phyloP scores from a whole-genome alignment of 352 stramenopile species.

The Phytophthora pseudosyringae region DNA sequence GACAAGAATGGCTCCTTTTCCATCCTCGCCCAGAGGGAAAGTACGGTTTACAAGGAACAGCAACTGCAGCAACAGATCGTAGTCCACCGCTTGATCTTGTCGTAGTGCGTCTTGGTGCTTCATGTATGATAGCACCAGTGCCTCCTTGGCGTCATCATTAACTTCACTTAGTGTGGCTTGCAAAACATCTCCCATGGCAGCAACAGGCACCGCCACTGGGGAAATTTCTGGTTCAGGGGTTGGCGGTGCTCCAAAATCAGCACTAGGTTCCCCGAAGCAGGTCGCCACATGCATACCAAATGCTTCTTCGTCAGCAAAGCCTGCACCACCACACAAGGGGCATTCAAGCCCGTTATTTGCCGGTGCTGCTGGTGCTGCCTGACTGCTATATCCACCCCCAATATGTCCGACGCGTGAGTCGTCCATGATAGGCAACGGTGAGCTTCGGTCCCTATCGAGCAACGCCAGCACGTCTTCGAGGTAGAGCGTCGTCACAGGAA shows the following conservation, averaged over 20 bases:
- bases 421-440: slow-evolving; percentile 38
- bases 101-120: slow-evolving; percentile 65
- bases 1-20: slow-evolving; percentile 81
- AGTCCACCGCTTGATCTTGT: slow-evolving; percentile 75
- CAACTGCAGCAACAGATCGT: slow-evolving; percentile 69
- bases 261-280: slow-evolving; percentile 68
- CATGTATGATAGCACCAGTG: slow-evolving; percentile 59
- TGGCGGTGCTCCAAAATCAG: slow-evolving; percentile 13
- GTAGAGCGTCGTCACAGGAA: slow-evolving; percentile 93
- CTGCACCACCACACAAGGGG: slow-evolving; percentile 76
- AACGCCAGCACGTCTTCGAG: slow-evolving; percentile 87
- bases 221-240: slow-evolving; percentile 17
- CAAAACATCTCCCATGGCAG: slow-evolving; percentile 46
- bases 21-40: slow-evolving; percentile 54
- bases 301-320: slow-evolving; percentile 82
- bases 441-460: slow-evolving; percentile 42
- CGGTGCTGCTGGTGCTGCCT: background rate
- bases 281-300: slow-evolving; percentile 89
- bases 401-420: slow-evolving; percentile 19
- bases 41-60: slow-evolving; percentile 66
- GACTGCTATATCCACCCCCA: slow-evolving; percentile 5
- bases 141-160: slow-evolving; percentile 41
- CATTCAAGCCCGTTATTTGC: slow-evolving; percentile 59
- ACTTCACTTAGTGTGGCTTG: slow-evolving; percentile 41
- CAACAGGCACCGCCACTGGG: slow-evolving; percentile 22